Evolutionary conservation across 208 protist genomes (phyloP).

Genomic region (Wallacemonas sp.): DNA sequence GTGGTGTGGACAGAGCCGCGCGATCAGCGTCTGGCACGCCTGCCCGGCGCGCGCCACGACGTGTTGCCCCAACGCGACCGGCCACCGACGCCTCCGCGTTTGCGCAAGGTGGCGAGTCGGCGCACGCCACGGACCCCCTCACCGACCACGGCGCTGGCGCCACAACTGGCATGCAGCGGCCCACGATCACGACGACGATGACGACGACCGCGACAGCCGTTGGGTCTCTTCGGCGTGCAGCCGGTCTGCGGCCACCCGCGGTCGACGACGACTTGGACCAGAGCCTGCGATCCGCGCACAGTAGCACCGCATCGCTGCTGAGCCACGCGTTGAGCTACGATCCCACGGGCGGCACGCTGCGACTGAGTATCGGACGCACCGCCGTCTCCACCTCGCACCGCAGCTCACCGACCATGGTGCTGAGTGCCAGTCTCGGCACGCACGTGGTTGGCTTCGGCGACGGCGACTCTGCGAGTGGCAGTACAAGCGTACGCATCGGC

Average conservation of each 20-base stretch:
- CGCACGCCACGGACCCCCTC: too few species aligned
- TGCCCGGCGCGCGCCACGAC: background rate
- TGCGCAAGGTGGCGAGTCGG: too few species aligned
- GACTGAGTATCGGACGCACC: slow-evolving; percentile 25
- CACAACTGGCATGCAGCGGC: too few species aligned
- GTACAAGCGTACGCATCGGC: background rate
- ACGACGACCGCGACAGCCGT: background rate
- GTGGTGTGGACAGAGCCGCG: too few species aligned
- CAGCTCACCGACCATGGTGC: slow-evolving; percentile 7
- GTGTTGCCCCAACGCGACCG: background rate
- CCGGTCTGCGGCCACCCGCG: background rate
- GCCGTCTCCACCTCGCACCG: background rate
- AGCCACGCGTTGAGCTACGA: slow-evolving; percentile 26
- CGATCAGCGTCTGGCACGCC: too few species aligned
- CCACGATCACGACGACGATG: too few species aligned
- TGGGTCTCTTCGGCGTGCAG: background rate
- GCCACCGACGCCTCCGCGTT: slow-evolving; percentile 17
- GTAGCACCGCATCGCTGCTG: slow-evolving; percentile 24
- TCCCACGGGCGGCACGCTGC: slow-evolving; percentile 22
- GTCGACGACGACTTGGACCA: background rate
- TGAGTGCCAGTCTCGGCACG: background rate
- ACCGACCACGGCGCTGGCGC: too few species aligned
- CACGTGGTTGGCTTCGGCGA: background rate
- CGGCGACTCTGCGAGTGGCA: background rate
- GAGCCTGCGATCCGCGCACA: slow-evolving; percentile 1